These are phyloP conservation scores for Lyophyllum decastes DNA, from an alignment of 768 basidiomycete species.

Conservation along the genomic window DNA sequence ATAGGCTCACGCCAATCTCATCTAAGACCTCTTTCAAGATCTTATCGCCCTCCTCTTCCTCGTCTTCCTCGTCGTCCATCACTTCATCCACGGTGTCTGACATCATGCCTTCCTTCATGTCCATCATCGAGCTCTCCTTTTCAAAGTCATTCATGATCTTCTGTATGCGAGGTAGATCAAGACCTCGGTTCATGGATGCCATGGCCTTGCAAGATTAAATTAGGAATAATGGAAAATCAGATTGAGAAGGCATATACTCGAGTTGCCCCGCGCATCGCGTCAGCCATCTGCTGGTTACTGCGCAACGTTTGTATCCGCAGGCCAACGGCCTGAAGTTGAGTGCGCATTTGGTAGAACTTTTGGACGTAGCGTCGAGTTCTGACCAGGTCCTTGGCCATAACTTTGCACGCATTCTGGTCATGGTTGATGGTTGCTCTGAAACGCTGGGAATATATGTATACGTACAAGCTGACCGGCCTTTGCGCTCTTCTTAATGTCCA, in stretches of 20 bases:
- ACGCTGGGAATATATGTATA: conserved; percentile 34
- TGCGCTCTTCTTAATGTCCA: conserved; percentile 95
- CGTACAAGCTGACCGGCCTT: conserved; percentile 92
- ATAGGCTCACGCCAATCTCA: conserved; percentile 91
- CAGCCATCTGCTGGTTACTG: conserved; percentile 99
- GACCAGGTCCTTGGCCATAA: conserved; percentile 99
- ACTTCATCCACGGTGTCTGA: conserved; percentile 95
- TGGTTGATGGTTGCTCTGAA: conserved; percentile 18
- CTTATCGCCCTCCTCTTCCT: conserved; percentile 95
- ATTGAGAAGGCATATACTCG: conserved; percentile 58
- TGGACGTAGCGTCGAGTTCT: conserved; percentile 93
- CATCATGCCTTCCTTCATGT: conserved; percentile 99
- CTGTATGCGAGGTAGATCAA: conserved; percentile 94
- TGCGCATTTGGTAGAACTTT: conserved; percentile 99
- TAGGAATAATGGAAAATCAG: conserved; percentile 2
- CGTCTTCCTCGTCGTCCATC: conserved; percentile 89
- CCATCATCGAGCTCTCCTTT: conserved; percentile 96
- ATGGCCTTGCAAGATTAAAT: conserved; percentile 69
- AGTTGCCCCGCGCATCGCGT: conserved; percentile 98
- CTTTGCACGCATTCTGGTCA: conserved; percentile 92
- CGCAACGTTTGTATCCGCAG: conserved; percentile 94
- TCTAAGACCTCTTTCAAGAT: conserved; percentile 95
- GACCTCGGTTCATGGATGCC: conserved; percentile 95
- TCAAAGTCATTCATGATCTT: conserved; percentile 99
- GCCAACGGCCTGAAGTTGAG: conserved; percentile 94